Percentiles rank a stretch among this genome's conserved stretches.
Evolutionary conservation across 345 rosid genomes (phyloP).

Genomic region (Theobroma cacao): DNA sequence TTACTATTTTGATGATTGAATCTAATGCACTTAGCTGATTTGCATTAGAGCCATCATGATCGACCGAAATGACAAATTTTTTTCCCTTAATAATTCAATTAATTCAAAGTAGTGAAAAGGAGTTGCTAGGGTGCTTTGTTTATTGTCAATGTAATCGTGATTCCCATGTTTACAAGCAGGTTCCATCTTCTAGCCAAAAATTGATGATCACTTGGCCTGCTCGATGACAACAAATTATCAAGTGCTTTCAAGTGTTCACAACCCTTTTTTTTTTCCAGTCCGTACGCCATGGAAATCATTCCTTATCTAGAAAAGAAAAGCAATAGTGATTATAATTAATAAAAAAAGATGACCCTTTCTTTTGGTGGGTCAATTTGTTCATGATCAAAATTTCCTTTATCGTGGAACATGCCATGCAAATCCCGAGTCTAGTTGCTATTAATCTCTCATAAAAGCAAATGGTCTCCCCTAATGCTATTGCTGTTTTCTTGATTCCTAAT

Average conservation of each 20-base stretch:
- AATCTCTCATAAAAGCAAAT: not conserved
- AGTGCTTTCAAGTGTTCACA: not conserved
- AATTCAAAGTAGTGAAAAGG: no score
- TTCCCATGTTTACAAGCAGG: no score
- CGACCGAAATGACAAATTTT: no score
- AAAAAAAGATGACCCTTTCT: not conserved
- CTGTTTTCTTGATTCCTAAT: not conserved
- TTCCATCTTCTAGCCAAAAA: no score
- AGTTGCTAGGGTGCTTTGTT: no score
- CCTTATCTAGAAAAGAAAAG: not conserved
- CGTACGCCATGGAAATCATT: not conserved
- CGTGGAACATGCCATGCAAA: constrained; percentile 1
- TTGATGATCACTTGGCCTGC: no score
- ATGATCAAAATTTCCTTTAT: not conserved
- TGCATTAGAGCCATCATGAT: no score
- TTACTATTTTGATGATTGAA: no score
- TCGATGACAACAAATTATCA: not conserved
- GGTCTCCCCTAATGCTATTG: not conserved
- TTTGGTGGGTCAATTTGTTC: not conserved
- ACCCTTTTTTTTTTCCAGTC: not conserved
- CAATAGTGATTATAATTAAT: not conserved
- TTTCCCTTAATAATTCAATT: no score
- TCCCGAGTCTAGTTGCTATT: not conserved
- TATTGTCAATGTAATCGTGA: no score
- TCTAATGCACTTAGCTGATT: no score